A percentile compares a stretch with the other conserved stretches of the same genome.
Evolutionary conservation across 805 yeast genomes (phyloP).

Genomic region (Pichia deserticola): DNA sequence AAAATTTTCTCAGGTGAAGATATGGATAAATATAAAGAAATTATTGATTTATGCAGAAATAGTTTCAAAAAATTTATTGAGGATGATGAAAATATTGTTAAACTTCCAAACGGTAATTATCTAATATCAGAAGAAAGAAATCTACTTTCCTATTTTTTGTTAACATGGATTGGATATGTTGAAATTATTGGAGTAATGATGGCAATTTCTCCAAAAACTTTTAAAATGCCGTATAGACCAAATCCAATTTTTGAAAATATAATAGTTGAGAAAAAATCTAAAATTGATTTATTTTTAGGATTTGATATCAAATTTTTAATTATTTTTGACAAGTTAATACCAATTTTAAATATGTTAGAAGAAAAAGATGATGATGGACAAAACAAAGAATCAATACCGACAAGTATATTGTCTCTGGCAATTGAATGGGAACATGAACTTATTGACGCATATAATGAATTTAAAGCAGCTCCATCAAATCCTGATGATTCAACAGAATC

Average conservation of each 20-base stretch:
- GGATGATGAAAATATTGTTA: neutral
- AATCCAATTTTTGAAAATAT: neutral
- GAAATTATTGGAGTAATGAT: constrained; percentile 10
- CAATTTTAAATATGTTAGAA: constrained; percentile 4
- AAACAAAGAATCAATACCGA: neutral
- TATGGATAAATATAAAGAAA: constrained; percentile 4
- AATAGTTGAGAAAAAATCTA: neutral
- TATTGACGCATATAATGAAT: neutral
- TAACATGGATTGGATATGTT: constrained; percentile 8
- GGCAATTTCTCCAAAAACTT: constrained; percentile 4
- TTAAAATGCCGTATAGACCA: constrained; percentile 7
- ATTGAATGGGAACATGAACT: constrained; percentile 8
- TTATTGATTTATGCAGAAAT: constrained; percentile 1
- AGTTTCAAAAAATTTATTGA: constrained; percentile 2
- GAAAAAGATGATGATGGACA: neutral
- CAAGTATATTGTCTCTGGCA: constrained; percentile 3
- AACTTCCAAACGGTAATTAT: constrained; percentile 4
- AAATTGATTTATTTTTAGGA: constrained; percentile 56
- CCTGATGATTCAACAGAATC: constrained; percentile 2
- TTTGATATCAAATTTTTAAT: constrained; percentile 58
- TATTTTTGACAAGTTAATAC: constrained; percentile 6
- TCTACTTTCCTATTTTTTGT: constrained; percentile 2
- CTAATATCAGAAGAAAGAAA: constrained; percentile 2
- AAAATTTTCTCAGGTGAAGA: constrained; percentile 5
- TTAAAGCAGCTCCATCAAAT: neutral